Evolutionary conservation across 1,139 yeast species (phyloP).

Genomic region (Pichia sp.): DNA sequence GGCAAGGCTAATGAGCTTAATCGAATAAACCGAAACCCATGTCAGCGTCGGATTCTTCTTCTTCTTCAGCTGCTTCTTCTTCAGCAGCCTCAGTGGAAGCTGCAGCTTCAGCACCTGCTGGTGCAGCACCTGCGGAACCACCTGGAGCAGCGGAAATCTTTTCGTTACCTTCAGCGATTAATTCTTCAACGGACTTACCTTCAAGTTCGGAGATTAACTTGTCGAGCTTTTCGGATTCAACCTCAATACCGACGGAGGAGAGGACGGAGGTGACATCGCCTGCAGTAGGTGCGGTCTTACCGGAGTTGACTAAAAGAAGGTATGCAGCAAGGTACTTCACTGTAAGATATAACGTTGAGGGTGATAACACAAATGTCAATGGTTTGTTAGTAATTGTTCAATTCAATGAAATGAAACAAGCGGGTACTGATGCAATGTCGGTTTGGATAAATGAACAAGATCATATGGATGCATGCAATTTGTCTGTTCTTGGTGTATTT

Average conservation of each 20-base stretch:
- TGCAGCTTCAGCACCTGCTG: conserved; percentile 46
- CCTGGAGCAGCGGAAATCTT: conserved; percentile 79
- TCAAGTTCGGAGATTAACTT: conserved; percentile 62
- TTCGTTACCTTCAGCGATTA: conserved; percentile 74
- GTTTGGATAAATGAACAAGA: too few species aligned
- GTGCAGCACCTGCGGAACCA: conserved; percentile 73
- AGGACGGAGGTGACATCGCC: conserved; percentile 65
- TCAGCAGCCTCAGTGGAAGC: conserved; percentile 50
- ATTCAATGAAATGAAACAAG: too few species aligned
- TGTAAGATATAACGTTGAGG: too few species aligned
- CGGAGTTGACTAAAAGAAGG: conserved; percentile 81
- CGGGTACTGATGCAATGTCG: too few species aligned
- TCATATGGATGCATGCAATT: too few species aligned
- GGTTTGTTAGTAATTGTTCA: too few species aligned
- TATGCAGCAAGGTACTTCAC: conserved; percentile 92
- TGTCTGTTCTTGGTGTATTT: too few species aligned
- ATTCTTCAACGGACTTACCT: conserved; percentile 70
- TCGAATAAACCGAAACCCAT: conserved; percentile 92
- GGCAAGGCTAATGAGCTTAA: conserved; percentile 30
- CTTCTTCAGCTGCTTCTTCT: conserved; percentile 56
- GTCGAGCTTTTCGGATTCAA: conserved; percentile 66
- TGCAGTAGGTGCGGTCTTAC: conserved; percentile 72
- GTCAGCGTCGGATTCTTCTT: conserved; percentile 58
- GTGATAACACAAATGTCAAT: too few species aligned
- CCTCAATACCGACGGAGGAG: conserved; percentile 73